Evolutionary conservation across 2,329 filamentous ascomycete species (phyloP), one percentile per base, ranked within the genome.

Genomic region (Davidsoniella neocaledoniae): DNA sequence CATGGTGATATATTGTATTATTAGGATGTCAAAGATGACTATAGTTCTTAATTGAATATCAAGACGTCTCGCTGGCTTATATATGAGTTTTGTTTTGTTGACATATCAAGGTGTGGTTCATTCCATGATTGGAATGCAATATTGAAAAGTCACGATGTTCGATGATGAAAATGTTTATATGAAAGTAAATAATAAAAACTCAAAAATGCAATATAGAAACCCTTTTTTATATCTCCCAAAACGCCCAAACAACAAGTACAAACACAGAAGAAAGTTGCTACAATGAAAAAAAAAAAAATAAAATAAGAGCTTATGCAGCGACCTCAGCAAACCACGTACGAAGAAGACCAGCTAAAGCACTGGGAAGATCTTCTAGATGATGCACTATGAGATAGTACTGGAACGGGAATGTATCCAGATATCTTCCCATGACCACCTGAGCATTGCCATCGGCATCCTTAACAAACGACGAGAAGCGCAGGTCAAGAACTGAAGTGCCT

Each of bases 391-490:
- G 68, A 63, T 96, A 99, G 68, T 95, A 98, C 63, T 83, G 80
- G 68, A 99, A 99, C 0, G 93, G 91, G 64, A 98, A 98, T 6
- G 80, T 83, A 63, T 98, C 93, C 57, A 98, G 74, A 62, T 98
- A 98, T 59, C 85, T 79, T 68, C 86, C 83, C 63, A 93, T 87
- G 58, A 82, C 81, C 50, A 95, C 76, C 59, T 79, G 74, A 54
- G 80, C 67, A 67, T 79, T 67, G 63, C 75, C 65, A 58, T 68
- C 54, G 57, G 65, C 70, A 59, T 85, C 80, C 53, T 74, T 75
- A 55, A 82, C 76, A 60, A 96, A 95, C 61, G 79, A 79, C 37
- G 87, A 90, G 64, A 87, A 82, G 63, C 87, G 86, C 58, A 96
- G 72, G 62, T 95, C 87, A 59, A 96, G 66, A 54, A 98, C 93